These are phyloP conservation scores for Arbutus unedo DNA, from an alignment of 148 eudicot species.

Conservation along the genomic window DNA sequence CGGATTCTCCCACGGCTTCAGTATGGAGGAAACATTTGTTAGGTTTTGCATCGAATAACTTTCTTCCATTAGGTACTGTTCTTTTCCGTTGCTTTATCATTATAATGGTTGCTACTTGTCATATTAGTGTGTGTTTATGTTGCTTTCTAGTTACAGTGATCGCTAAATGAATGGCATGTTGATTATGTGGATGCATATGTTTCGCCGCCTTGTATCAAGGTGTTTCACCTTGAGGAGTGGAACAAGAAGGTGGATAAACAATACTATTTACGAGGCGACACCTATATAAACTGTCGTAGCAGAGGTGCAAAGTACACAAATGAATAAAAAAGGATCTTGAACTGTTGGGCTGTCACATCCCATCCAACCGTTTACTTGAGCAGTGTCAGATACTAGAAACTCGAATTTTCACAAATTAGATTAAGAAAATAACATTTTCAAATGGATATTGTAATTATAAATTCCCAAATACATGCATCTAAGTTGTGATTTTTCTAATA, in stretches of 20 bases:
- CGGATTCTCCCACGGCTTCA: slow-evolving; percentile 12
- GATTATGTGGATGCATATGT: background rate
- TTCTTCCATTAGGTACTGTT: slow-evolving; percentile 63
- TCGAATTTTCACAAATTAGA: background rate
- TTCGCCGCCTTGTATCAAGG: background rate
- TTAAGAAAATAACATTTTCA: background rate
- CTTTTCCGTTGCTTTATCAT: background rate
- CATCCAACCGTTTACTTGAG: background rate
- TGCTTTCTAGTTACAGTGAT: background rate
- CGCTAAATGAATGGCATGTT: background rate
- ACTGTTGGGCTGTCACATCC: background rate
- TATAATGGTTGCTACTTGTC: background rate
- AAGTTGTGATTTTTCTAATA: slow-evolving; percentile 15
- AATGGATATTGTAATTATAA: background rate
- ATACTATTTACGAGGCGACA: background rate
- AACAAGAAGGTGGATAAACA: background rate
- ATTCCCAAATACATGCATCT: background rate
- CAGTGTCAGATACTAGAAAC: background rate
- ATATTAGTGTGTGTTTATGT: background rate
- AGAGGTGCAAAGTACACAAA: background rate
- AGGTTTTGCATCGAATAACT: slow-evolving; percentile 44
- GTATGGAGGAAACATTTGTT: slow-evolving; percentile 30
- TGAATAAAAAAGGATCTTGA: background rate
- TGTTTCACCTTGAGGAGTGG: background rate
- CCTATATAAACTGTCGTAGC: background rate